phyloP scores from a whole-genome alignment of 140 eudicot genomes.

The Bidens hawaiensis region DNA sequence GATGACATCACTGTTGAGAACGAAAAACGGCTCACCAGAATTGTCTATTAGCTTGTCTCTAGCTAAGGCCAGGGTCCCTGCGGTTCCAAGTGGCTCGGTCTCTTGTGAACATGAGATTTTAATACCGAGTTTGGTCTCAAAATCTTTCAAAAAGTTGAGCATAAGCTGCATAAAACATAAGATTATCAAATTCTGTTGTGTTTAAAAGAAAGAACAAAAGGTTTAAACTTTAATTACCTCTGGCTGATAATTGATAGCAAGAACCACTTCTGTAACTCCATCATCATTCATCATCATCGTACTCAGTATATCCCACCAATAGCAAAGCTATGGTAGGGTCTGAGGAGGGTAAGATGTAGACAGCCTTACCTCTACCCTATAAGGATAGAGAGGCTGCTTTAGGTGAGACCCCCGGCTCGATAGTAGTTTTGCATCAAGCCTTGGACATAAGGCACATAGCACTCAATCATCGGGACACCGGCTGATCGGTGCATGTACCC shows the following conservation, averaged over 20 bases:
- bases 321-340: no score
- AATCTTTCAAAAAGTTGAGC: conserved; percentile 89
- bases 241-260: conserved; percentile 97
- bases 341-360: no score
- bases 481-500: no score
- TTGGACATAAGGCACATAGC: no score
- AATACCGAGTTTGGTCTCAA: conserved; percentile 83
- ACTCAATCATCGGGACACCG: no score
- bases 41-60: conserved; percentile 70
- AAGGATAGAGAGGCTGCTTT: no score
- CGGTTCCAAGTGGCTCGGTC: conserved; percentile 98
- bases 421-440: no score
- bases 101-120: conserved; percentile 93
- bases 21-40: conserved; percentile 91
- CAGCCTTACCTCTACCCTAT: no score
- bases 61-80: conserved; percentile 95
- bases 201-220: conserved; percentile 1
- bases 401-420: no score
- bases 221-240: conserved; percentile 58
- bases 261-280: no score
- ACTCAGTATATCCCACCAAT: no score
- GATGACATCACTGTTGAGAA: conserved; percentile 94
- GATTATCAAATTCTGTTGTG: neutral
- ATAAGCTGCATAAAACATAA: conserved; percentile 57
- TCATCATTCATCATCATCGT: no score